Evolutionary conservation across 148 eudicot species (phyloP), one percentile per base, ranked within the genome.

Genomic region (Gaultheria prostrata): DNA sequence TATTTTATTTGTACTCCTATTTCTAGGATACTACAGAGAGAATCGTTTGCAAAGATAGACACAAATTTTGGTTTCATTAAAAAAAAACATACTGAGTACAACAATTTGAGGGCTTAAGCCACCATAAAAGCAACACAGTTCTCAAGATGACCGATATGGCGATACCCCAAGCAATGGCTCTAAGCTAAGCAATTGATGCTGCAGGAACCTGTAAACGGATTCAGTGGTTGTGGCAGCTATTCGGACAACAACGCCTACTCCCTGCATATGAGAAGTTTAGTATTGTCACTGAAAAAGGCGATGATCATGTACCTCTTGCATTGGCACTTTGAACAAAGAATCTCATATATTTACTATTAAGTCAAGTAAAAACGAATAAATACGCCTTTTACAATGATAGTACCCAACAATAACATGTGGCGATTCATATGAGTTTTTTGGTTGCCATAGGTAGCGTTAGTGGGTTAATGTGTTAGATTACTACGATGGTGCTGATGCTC

Each of bases 191-290:
- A 95, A 86, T 59, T 95, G 93, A 83, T 86, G 87, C 56, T 87
- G 94, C 81, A 95, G 78, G 84, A 95, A 95, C 83, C 74, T 92
- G 86, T 95, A 91, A 39, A 95, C 93, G 56, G 95, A 85, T 87
- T 95, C 98, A 56, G 97, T 95, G 28, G 97, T 90, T 83, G 43
- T 83, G 78, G 98, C 93, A 53, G 97, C 97, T 80, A 95, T 88
- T 63, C 98, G 89, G 48, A 93, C 85, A 12, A 92, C 86, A 67
- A 93, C 87, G 78, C 98, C 98, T 10, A 57, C 81, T 79, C 91
- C 94, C 98, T 92, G 92, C 79, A 84, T 12, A 74, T 50, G 48
- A 46, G n/a, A 83, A 75, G 15, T 53, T 76, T 28, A 26, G 24
- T 71, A 32, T 45, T 21, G 32, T 46, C 33, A n/a, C n/a, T 78